Evolutionary conservation across 2,329 filamentous ascomycete species (phyloP).

Genomic region (Phialocephala subalpina): DNA sequence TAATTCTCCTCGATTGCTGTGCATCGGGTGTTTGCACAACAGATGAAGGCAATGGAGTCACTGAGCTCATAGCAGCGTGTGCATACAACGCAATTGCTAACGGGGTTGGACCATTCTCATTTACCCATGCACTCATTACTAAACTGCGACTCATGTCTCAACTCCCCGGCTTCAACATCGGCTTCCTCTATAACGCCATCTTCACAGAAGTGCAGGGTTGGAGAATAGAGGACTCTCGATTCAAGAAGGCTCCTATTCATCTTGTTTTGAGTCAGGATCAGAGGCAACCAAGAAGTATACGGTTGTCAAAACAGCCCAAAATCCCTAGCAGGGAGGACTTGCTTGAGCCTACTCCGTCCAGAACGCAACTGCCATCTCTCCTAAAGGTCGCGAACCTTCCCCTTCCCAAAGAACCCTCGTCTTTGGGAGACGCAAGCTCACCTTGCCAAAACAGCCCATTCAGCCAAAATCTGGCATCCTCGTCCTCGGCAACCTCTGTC

Average conservation of each 20-base stretch:
- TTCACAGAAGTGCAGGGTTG: conserved; percentile 10
- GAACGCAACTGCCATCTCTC: not conserved
- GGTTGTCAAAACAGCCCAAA: not conserved
- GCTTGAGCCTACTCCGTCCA: not conserved
- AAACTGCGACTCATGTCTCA: conserved; percentile 14
- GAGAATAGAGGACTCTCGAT: not conserved
- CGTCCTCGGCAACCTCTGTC: not conserved
- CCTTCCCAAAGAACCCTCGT: not conserved
- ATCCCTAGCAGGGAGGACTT: not conserved
- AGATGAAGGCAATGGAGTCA: conserved; percentile 24
- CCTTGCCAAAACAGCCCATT: not conserved
- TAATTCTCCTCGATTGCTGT: conserved; percentile 23
- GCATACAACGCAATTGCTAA: conserved; percentile 12
- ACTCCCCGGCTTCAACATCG: conserved; percentile 12
- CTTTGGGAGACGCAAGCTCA: not conserved
- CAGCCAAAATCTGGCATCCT: not conserved
- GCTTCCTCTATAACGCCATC: conserved; percentile 15
- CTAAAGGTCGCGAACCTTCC: too few relatives aligned
- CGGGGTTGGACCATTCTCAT: conserved; percentile 20
- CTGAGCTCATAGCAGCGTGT: conserved; percentile 23
- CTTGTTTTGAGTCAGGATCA: not conserved
- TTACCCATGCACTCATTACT: conserved; percentile 15
- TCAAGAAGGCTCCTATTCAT: conserved; percentile 3
- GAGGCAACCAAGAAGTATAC: not conserved
- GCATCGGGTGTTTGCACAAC: conserved; percentile 1